phyloP scores from a whole-genome alignment of 2,329 filamentous ascomycete genomes.

The Pestalotiopsis sp. region DNA sequence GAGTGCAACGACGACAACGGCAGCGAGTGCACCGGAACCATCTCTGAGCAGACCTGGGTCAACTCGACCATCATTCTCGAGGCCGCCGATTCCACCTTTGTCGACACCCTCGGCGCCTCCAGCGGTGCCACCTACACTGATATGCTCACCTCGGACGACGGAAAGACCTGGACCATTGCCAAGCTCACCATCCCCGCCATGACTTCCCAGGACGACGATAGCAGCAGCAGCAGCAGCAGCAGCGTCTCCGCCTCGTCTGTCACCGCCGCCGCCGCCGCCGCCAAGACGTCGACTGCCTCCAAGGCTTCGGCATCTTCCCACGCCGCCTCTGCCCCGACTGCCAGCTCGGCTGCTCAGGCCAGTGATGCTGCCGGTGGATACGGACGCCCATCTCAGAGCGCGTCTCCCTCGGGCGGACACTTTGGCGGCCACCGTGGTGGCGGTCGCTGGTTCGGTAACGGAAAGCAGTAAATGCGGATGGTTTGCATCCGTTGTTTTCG shows the following conservation, averaged over 20 bases:
- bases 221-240: neutral
- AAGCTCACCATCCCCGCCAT: conserved; percentile 9
- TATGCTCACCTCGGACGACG: conserved; percentile 4
- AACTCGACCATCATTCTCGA: conserved; percentile 18
- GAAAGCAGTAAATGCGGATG: neutral
- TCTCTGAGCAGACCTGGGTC: conserved; percentile 16
- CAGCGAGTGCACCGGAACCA: conserved; percentile 14
- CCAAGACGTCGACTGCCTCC: conserved; percentile 1
- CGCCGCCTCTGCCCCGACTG: neutral
- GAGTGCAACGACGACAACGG: conserved; percentile 15
- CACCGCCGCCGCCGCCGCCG: neutral
- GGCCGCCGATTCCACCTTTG: conserved; percentile 10
- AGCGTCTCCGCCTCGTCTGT: neutral
- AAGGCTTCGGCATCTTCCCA: neutral
- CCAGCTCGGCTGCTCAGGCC: neutral
- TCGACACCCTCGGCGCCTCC: neutral
- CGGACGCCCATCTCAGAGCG: neutral
- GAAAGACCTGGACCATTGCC: conserved; percentile 5
- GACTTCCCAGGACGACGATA: neutral
- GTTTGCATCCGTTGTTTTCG: neutral
- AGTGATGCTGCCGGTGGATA: neutral
- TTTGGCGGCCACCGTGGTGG: neutral
- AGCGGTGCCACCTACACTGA: conserved; percentile 5
- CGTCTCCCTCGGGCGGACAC: neutral
- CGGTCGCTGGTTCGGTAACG: neutral